Evolutionary conservation across 441 rosid species (phyloP).

Genomic region (Cnidoscolus chayamansa): DNA sequence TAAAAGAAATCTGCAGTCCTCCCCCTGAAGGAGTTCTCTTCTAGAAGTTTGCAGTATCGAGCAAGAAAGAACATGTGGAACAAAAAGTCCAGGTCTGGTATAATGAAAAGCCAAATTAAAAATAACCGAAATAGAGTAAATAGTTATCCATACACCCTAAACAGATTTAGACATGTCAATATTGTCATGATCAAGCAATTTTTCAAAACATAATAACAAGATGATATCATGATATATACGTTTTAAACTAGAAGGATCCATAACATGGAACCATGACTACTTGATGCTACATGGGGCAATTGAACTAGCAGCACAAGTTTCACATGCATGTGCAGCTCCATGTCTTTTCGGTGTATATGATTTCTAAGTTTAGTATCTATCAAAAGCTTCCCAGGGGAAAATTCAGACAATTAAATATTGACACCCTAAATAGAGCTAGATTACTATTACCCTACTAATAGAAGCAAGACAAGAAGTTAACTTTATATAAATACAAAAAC

Average conservation of each 20-base stretch:
- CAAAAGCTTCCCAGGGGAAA: no score
- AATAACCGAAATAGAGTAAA: background rate
- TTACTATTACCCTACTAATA: no score
- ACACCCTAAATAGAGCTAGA: no score
- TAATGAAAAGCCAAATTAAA: constrained; percentile 23
- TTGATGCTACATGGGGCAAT: no score
- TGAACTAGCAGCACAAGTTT: no score
- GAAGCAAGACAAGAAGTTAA: no score
- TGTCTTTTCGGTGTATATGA: no score
- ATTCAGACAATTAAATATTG: no score
- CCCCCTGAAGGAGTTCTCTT: constrained; percentile 98
- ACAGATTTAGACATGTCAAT: background rate
- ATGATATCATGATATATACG: background rate
- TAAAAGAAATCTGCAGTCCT: constrained; percentile 98
- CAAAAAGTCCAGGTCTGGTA: constrained; percentile 91
- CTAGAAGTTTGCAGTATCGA: constrained; percentile 97
- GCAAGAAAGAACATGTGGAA: constrained; percentile 99
- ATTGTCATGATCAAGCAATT: constrained; percentile 7
- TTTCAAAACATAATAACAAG: background rate
- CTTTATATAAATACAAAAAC: no score
- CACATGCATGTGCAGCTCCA: no score
- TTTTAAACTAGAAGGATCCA: background rate
- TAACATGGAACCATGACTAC: no score
- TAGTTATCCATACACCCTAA: constrained; percentile 9
- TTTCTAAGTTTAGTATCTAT: no score